phyloP scores from a whole-genome alignment of 2,329 filamentous ascomycete genomes.

The Bipolaris zeicola region DNA sequence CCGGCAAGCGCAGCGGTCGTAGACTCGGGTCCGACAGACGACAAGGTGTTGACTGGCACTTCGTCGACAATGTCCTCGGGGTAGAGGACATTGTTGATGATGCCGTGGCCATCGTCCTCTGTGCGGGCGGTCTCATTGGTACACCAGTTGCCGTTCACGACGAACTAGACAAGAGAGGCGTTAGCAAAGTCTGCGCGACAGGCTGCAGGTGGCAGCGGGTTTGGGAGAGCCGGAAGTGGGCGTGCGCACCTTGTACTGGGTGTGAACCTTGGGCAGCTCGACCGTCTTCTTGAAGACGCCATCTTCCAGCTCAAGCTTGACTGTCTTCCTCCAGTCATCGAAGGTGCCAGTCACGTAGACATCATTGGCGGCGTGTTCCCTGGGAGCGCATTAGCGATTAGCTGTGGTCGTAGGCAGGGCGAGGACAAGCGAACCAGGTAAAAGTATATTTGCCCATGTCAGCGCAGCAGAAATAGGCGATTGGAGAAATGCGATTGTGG shows the following conservation, averaged over 20 bases:
- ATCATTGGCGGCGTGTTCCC: conserved; percentile 81
- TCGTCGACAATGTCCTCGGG: conserved; percentile 68
- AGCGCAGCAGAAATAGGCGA: conserved; percentile 26
- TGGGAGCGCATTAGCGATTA: conserved; percentile 49
- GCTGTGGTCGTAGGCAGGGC: conserved; percentile 2
- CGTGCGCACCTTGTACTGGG: conserved; percentile 86
- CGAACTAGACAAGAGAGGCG: conserved; percentile 67
- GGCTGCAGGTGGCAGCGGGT: conserved; percentile 1
- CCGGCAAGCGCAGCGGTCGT: conserved; percentile 74
- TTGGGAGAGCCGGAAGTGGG: background rate
- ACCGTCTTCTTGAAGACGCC: conserved; percentile 80
- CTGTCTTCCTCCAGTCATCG: conserved; percentile 88
- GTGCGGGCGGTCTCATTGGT: conserved; percentile 79
- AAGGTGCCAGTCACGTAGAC: conserved; percentile 97
- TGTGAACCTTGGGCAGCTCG: conserved; percentile 71
- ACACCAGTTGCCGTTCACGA: conserved; percentile 91
- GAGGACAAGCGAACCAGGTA: conserved; percentile 63
- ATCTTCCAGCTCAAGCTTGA: conserved; percentile 78
- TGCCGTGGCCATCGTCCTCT: conserved; percentile 81
- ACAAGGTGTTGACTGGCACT: conserved; percentile 61
- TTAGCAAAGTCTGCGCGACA: conserved; percentile 25
- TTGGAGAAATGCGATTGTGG: conserved; percentile 20
- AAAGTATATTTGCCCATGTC: conserved; percentile 72
- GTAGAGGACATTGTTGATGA: conserved; percentile 90
- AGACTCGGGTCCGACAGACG: conserved; percentile 70